Evolutionary conservation across 2,329 filamentous ascomycete species (phyloP).

Genomic region (Aspergillus aculeatus): DNA sequence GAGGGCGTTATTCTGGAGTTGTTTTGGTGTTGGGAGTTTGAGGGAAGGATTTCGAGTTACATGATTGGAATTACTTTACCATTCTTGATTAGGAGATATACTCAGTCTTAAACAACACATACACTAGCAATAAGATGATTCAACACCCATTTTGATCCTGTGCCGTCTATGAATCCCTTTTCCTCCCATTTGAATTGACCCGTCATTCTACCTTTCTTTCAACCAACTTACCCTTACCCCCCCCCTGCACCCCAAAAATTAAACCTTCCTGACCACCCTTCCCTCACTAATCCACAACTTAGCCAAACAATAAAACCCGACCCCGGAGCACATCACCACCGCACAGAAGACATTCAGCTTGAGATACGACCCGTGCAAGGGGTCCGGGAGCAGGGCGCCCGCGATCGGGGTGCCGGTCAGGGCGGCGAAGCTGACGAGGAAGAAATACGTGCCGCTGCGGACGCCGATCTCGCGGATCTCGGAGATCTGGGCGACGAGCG

Average conservation of each 20-base stretch:
- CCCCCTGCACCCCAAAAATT: constrained; percentile 14
- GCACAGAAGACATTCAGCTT: constrained; percentile 28
- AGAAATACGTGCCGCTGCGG: constrained; percentile 64
- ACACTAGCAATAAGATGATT: no score
- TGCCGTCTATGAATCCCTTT: background rate
- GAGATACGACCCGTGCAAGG: constrained; percentile 26
- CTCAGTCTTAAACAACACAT: no score
- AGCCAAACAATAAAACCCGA: constrained; percentile 25
- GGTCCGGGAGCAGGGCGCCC: constrained; percentile 27
- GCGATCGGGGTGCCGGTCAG: constrained; percentile 49
- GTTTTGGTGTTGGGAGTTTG: background rate
- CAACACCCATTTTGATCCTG: no score
- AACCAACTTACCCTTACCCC: background rate
- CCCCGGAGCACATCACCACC: constrained; percentile 26
- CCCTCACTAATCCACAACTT: constrained; percentile 25
- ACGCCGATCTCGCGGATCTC: constrained; percentile 69
- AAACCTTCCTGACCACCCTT: constrained; percentile 25
- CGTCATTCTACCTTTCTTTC: background rate
- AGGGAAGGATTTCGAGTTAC: background rate
- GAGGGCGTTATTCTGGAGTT: constrained; percentile 20
- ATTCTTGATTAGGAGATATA: background rate
- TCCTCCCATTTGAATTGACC: background rate
- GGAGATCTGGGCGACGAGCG: constrained; percentile 66
- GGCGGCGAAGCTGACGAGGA: constrained; percentile 61
- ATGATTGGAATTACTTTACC: background rate